phyloP scores from a whole-genome alignment of 2,329 filamentous ascomycete species.

The Rhinocladiella similis region DNA sequence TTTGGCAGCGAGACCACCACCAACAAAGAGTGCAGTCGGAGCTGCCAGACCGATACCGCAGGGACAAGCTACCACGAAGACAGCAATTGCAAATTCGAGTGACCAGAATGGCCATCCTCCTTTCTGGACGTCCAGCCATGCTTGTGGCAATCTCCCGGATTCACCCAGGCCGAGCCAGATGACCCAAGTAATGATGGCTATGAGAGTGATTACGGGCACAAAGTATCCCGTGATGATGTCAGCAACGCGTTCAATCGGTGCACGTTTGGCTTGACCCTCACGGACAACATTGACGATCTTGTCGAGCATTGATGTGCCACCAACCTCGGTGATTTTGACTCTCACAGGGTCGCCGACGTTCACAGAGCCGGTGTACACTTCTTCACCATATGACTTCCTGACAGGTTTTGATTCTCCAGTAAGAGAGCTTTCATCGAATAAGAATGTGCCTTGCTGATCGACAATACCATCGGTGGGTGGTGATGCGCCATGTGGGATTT shows the following conservation, averaged over 20 bases:
- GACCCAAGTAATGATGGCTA: slow-evolving; percentile 49
- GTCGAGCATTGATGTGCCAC: slow-evolving; percentile 52
- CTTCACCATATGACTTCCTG: slow-evolving; percentile 42
- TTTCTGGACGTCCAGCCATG: slow-evolving; percentile 53
- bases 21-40: slow-evolving; percentile 83
- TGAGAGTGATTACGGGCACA: slow-evolving; percentile 49
- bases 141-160: slow-evolving; percentile 45
- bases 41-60: slow-evolving; percentile 83
- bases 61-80: slow-evolving; percentile 84
- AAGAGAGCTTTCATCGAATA: slow-evolving; percentile 87
- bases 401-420: slow-evolving; percentile 59
- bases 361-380: slow-evolving; percentile 49
- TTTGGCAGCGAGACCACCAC: slow-evolving; percentile 75
- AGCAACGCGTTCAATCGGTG: slow-evolving; percentile 49
- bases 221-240: slow-evolving; percentile 51
- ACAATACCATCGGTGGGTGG: slow-evolving; percentile 80
- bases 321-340: slow-evolving; percentile 45
- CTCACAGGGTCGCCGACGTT: slow-evolving; percentile 48
- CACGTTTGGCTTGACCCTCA: slow-evolving; percentile 50
- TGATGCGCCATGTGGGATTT: slow-evolving; percentile 75
- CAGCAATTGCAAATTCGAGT: slow-evolving; percentile 71
- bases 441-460: slow-evolving; percentile 54
- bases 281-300: slow-evolving; percentile 51
- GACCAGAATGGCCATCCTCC: slow-evolving; percentile 55
- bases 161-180: slow-evolving; percentile 48